Evolutionary conservation across 495 filamentous ascomycete genomes (phyloP).

Genomic region (Neurospora discreta): DNA sequence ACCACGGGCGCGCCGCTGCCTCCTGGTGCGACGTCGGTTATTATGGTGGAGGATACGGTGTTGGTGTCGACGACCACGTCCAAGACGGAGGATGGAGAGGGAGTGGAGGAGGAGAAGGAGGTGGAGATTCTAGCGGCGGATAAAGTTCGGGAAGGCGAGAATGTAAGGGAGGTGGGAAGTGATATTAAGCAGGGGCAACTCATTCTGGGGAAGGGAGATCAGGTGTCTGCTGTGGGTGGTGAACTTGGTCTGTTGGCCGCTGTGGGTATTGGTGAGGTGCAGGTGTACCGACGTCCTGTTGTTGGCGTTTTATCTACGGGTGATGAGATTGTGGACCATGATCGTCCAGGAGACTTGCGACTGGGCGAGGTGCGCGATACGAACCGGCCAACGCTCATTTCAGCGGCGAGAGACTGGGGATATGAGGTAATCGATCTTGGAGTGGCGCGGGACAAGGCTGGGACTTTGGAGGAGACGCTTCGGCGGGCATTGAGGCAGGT

Average conservation of each 20-base stretch:
- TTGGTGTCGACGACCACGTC: conserved; percentile 65
- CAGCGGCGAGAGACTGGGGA: conserved; percentile 62
- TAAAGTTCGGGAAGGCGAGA: conserved; percentile 63
- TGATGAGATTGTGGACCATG: conserved; percentile 80
- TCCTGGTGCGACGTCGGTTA: conserved; percentile 75
- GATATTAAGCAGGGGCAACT: conserved; percentile 59
- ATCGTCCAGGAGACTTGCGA: conserved; percentile 48
- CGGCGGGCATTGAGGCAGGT: conserved; percentile 59
- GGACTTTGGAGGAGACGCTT: conserved; percentile 66
- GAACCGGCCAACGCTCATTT: conserved; percentile 76
- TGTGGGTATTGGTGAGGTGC: conserved; percentile 64
- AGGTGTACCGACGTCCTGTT: conserved; percentile 62
- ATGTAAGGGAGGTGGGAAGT: conserved; percentile 83
- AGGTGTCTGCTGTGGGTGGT: conserved; percentile 73
- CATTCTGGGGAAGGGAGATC: conserved; percentile 64
- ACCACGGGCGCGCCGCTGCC: conserved; percentile 92
- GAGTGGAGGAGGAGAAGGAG: conserved; percentile 79
- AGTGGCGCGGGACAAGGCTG: conserved; percentile 69
- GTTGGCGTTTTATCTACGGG: conserved; percentile 89
- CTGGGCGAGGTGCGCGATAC: conserved; percentile 87
- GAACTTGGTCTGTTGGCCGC: conserved; percentile 85
- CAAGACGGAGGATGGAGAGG: conserved; percentile 76
- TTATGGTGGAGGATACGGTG: conserved; percentile 94
- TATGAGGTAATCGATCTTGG: conserved; percentile 78
- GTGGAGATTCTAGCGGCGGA: conserved; percentile 71